Base-by-base conservation (phyloP, 129 eudicot species). In the Arctium minus region DNA sequence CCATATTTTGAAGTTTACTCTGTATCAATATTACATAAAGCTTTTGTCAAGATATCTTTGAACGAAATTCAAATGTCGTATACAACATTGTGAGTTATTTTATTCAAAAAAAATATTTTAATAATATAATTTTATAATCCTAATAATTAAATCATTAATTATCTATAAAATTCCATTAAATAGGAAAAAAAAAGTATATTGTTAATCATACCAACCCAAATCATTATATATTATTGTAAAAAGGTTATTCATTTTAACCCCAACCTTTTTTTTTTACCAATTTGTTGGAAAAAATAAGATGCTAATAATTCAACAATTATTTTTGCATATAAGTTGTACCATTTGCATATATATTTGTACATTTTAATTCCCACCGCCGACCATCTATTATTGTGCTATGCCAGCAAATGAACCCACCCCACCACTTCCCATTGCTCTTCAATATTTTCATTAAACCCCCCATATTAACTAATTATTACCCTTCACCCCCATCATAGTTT, bases 321-420 rank as follows among this genome's bases (percentile, higher is more conserved):
- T 22, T 15, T 6, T 44, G 48, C 48, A 76, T 31, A 18, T 18
- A 62, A 31, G 22, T 33, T 82, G 76, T 75, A 75, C 64, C 0
- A 1, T 33, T 31, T 36, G 85, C 80, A 74, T 67, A 44, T 44
- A 8, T 13, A 8, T 7, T 17, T 67, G 81, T 82, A 82, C 81
- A 67, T 18, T 65, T 32, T 82, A 32, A 31, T 73, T 44, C 38
- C 76, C 74, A 76, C 75, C 56, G 12, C 76, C 75, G 39, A 27
- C 79, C 64, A 46, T 44, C 79, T 65, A 82, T 82, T 12, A 82
- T 82, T 82, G 85, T 8, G 70, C 30, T 18, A 8, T 67, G 81
- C 68, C 76, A 82, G 85, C 81, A 75, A 76, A 75, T 75, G 42
- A 67, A 82, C 74, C 15, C 68, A 74, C 80, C 33, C 80, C 80